phyloP scores from a whole-genome alignment of 345 rosid genomes.

The Salix suchowensis region DNA sequence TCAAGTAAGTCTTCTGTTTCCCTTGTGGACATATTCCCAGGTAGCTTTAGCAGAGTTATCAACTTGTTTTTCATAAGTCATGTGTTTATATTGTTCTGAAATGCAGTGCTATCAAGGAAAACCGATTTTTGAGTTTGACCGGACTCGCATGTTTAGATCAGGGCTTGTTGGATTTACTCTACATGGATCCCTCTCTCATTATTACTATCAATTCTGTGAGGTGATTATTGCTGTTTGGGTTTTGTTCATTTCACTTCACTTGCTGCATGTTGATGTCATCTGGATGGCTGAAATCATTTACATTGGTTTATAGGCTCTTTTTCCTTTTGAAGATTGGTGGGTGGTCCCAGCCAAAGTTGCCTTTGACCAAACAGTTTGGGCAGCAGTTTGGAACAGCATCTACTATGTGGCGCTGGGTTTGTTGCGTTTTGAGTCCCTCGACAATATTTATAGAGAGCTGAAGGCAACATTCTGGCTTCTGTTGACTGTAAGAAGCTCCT shows the following conservation, averaged over 20 bases:
- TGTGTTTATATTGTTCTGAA: not conserved
- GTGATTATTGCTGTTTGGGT: constrained; percentile 27
- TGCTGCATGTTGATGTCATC: not conserved
- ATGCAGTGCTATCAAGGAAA: constrained; percentile 86
- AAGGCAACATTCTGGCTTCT: constrained; percentile 66
- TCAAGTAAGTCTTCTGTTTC: constrained; percentile 42
- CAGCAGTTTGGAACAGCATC: constrained; percentile 84
- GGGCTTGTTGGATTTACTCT: constrained; percentile 91
- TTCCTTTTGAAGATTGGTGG: constrained; percentile 91
- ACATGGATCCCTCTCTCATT: constrained; percentile 93
- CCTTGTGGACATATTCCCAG: not conserved
- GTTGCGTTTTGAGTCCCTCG: constrained; percentile 67
- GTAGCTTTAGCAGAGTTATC: not conserved
- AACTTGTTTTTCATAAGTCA: not conserved
- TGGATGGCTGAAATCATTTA: constrained; percentile 16
- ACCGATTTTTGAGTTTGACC: constrained; percentile 69
- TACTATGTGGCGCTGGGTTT: constrained; percentile 64
- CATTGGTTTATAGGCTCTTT: constrained; percentile 48
- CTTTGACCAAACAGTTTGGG: constrained; percentile 85
- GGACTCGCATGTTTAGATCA: constrained; percentile 64
- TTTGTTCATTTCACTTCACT: not conserved
- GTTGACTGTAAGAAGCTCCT: constrained; percentile 55
- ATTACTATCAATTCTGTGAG: constrained; percentile 89
- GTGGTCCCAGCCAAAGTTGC: constrained; percentile 86
- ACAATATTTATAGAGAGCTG: constrained; percentile 48